A percentile compares a stretch with the other conserved stretches of the same genome.
These are phyloP conservation scores for Blastobotrys parvus DNA, from an alignment of 805 yeast genomes.

Conservation along the genomic window DNA sequence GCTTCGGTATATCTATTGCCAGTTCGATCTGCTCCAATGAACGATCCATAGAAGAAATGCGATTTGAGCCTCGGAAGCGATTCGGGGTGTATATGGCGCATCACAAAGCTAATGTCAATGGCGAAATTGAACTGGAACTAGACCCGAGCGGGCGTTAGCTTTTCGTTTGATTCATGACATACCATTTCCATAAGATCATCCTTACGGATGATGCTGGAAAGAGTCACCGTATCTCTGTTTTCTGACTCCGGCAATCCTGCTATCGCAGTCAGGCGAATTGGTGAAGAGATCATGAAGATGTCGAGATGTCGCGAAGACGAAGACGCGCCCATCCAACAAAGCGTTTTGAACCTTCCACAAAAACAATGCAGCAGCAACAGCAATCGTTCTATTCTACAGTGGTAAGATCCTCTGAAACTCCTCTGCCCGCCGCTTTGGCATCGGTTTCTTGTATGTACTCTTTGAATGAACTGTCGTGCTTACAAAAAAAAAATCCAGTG, in stretches of 20 bases:
- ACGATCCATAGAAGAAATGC: constrained; percentile 20
- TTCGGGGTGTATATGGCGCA: constrained; percentile 15
- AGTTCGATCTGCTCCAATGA: constrained; percentile 6
- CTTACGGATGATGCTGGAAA: constrained; percentile 20
- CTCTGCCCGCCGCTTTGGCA: constrained; percentile 19
- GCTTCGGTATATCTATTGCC: background rate
- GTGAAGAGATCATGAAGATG: constrained; percentile 6
- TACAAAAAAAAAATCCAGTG: constrained; percentile 12
- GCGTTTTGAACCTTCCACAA: too few relatives aligned
- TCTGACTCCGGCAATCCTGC: constrained; percentile 12
- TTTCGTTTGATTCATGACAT: background rate
- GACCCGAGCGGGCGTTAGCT: background rate
- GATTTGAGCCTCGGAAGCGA: constrained; percentile 11
- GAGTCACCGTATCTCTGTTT: constrained; percentile 15
- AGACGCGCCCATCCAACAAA: too few relatives aligned
- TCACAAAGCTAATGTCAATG: constrained; percentile 20
- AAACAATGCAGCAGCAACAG: too few relatives aligned
- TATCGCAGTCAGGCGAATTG: constrained; percentile 13
- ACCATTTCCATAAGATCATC: constrained; percentile 17
- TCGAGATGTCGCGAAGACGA: too few relatives aligned
- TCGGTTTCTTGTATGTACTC: constrained; percentile 15
- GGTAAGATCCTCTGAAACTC: constrained; percentile 14
- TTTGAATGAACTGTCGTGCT: background rate
- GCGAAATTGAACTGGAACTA: constrained; percentile 25
- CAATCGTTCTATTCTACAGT: background rate